Evolutionary conservation across 805 yeast species (phyloP).

Genomic region (Tetrapisispora nanseiensis): DNA sequence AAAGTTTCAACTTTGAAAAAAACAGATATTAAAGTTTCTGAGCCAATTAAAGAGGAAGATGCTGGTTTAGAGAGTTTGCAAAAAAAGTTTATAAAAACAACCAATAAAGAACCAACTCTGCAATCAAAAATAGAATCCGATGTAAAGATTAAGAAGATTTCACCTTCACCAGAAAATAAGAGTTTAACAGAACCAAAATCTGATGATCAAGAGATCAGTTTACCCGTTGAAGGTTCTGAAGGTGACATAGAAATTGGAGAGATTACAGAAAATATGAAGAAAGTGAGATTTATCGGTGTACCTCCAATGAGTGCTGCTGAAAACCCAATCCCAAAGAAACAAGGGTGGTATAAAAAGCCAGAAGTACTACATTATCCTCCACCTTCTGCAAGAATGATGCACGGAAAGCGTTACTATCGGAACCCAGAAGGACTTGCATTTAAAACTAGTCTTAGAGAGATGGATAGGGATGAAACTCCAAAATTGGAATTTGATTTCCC

Average conservation of each 20-base stretch:
- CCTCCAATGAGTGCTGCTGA: conserved; percentile 28
- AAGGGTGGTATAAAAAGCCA: conserved; percentile 32
- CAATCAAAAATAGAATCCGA: too few species aligned
- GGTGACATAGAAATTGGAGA: not conserved
- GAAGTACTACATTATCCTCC: conserved; percentile 28
- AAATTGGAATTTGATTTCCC: conserved; percentile 1
- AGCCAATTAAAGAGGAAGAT: not conserved
- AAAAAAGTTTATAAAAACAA: too few species aligned
- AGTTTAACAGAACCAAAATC: too few species aligned
- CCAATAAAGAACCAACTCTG: too few species aligned
- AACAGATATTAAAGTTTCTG: not conserved
- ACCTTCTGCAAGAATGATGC: conserved; percentile 7
- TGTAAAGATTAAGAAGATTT: too few species aligned
- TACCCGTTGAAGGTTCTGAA: not conserved
- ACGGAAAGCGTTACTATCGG: conserved; percentile 10
- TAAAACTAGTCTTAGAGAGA: conserved; percentile 22
- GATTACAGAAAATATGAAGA: conserved; percentile 11
- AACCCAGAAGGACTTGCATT: conserved; percentile 30
- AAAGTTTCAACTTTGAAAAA: not conserved
- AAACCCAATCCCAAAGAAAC: conserved; percentile 24
- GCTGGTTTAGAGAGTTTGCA: not conserved
- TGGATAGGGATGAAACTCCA: conserved; percentile 5
- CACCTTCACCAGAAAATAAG: too few species aligned
- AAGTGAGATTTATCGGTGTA: conserved; percentile 29
- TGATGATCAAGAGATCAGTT: not conserved